Conservation (phyloP, 2,329 filamentous ascomycete species). For the Volutella citrinella region DNA sequence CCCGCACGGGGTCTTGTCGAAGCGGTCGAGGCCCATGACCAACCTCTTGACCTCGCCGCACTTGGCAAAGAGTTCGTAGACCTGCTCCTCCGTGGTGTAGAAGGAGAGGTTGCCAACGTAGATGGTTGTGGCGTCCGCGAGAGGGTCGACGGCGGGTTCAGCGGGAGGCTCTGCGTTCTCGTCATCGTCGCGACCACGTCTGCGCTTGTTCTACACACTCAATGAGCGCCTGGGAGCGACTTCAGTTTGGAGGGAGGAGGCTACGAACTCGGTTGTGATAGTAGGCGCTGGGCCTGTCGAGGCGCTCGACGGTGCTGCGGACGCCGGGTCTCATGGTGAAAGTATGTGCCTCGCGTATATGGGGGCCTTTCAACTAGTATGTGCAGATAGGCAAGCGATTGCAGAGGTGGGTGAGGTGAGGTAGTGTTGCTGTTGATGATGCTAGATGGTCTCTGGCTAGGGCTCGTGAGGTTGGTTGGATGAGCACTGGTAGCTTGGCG, state of each 20-base stretch:
- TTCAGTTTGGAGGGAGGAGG: no score
- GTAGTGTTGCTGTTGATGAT: not conserved
- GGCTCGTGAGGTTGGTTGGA: slow-evolving; percentile 5
- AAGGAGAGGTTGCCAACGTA: slow-evolving; percentile 98
- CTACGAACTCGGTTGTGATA: slow-evolving; percentile 72
- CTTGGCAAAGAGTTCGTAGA: slow-evolving; percentile 94
- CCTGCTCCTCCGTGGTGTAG: slow-evolving; percentile 98
- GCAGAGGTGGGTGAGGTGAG: not conserved
- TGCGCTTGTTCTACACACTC: slow-evolving; percentile 74
- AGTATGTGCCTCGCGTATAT: not conserved
- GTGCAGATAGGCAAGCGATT: not conserved
- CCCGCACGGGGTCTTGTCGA: slow-evolving; percentile 95
- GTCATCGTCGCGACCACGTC: slow-evolving; percentile 59
- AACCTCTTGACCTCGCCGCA: slow-evolving; percentile 97
- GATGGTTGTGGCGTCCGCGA: slow-evolving; percentile 86
- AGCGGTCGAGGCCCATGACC: slow-evolving; percentile 95
- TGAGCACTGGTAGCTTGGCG: slow-evolving; percentile 11
- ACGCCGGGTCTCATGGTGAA: slow-evolving; percentile 43
- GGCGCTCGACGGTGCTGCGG: slow-evolving; percentile 78
- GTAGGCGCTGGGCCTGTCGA: slow-evolving; percentile 95
- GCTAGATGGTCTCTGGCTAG: slow-evolving; percentile 1
- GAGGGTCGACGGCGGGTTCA: slow-evolving; percentile 61
- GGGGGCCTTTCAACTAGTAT: no score
- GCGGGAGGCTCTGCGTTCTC: slow-evolving; percentile 41
- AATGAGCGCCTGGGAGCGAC: no score